Percentiles rank a stretch among this genome's conserved stretches.
These are phyloP conservation scores for Carex parvula DNA, from an alignment of 176 grass and related monocot genomes.

Conservation along the genomic window DNA sequence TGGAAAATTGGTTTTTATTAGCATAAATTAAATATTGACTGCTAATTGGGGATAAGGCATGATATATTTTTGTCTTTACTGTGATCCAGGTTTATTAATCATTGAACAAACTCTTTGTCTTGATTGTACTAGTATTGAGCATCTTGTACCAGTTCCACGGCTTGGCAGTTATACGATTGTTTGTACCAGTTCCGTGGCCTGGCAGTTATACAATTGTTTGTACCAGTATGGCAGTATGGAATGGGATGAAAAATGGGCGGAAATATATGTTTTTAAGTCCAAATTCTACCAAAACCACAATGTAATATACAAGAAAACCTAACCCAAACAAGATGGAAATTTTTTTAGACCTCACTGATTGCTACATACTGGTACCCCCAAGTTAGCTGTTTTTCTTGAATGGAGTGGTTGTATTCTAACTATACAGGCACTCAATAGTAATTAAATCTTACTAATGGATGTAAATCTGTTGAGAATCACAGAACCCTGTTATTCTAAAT, in stretches of 20 bases:
- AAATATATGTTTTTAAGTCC: neutral
- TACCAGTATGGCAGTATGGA: slow-evolving; percentile 9
- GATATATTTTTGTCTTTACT: neutral
- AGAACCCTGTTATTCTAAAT: too few species aligned
- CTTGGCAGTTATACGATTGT: neutral
- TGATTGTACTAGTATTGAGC: slow-evolving; percentile 3
- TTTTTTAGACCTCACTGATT: neutral
- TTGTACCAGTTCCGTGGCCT: neutral
- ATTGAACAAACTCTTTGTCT: neutral
- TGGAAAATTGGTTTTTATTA: neutral
- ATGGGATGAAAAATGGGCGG: neutral
- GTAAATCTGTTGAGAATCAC: too few species aligned
- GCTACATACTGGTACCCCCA: neutral
- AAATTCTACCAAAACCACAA: neutral
- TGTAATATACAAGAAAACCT: neutral
- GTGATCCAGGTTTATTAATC: neutral
- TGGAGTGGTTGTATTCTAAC: neutral
- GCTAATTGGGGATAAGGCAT: neutral
- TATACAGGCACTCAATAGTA: neutral
- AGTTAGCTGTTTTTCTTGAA: too few species aligned
- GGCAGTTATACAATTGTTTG: neutral
- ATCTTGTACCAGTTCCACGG: neutral
- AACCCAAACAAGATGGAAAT: neutral
- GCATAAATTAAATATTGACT: neutral
- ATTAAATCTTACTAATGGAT: neutral